Base-by-base conservation (phyloP, 768 basidiomycete genomes). In the Trametes cinnabarina region DNA sequence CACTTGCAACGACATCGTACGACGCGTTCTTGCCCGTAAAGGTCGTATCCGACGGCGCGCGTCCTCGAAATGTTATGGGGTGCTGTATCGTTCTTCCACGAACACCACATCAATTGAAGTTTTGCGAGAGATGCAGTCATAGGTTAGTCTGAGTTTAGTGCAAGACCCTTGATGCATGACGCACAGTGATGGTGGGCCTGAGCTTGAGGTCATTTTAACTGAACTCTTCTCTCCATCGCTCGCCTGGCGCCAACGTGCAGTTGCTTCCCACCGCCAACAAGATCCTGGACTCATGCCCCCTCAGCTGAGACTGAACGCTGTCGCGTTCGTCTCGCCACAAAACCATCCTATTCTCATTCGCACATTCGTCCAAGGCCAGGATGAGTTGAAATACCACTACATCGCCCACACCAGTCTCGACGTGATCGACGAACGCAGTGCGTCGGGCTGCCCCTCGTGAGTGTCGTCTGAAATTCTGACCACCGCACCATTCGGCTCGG, bases 361-460 rank as follows among this genome's bases (percentile, higher is more conserved):
- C 41, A 84, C 87, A 4, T 91, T 91, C 68, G 73, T 78, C 28
- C 80, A 81, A 47, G 79, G 82, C 39, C 75, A 79, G 28, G 79
- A 83, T 60, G 79, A 81, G 54, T 78, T 94, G 62, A 92, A 92
- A 68, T 94, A 93, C 67, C 90, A 94, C 73, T 95, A 94, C 63
- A 85, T 94, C 55, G 92, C 93, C 0, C 93, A 96, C 71, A 94
- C 90, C 20, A 88, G 88, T 53, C 73, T 96, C 65, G 93, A 96
- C 72, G 88, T 94, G 55, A 85, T 96, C 65, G 94, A 96, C 66
- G 93, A 95, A 74, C 86, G 91, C 78, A 84, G 93, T 93, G 66
- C 74, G 85, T 70, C 57, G 57, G 48, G 46, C 51, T 50, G 43
- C 62, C 59, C 60, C 37, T 48, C 57, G 64, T 54, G 37, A 53